Base-by-base conservation (phyloP, 805 yeast species). In the Monosporozyma servazzii region DNA sequence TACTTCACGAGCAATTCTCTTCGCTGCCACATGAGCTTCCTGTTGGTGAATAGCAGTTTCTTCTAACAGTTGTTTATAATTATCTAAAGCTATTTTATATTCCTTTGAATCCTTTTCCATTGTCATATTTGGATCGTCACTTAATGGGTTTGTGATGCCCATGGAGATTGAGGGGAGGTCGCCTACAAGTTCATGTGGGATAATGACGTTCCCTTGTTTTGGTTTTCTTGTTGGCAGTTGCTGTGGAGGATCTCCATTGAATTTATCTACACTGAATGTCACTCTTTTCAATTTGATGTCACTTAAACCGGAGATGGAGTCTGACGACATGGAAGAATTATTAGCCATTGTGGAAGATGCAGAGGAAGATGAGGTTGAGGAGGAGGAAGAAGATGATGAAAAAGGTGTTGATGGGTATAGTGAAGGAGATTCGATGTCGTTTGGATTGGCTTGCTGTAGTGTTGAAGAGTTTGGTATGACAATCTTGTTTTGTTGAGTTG, bases 181-280 rank as follows among this genome's bases (percentile, higher is more conserved):
- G 13, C 71, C 64, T 27, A 70, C 51, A 52, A 84, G 58, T 60
- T 86, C 93, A 47, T 83, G 87, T 0, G 90, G 87, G 11, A 78
- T 73, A 5, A 77, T 74, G 29, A 84, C 90, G 61, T 87, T 84
- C 5, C 97, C 96, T 59, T 77, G 76, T 55, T 84, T 74, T 6
- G 96, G 96, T 52, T 75, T 77, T 62, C 95, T 71, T 1, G 95
- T 84, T 1, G 97, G 96, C 54, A 89, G 86, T 64, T 89, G 96
- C 62, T 89, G 97, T 0, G 96, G 95, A 2, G 97, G 96, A 65
- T 89, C 96, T 54, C 74, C 75, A 0, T 74, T 75, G 54, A 88
- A 77, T 50, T 84, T 80, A 48, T 85, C 86, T 6, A 87, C 75
- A 1, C 90, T 87, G 67, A 89, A 89, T 0, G 82, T 76, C 4